Percentiles rank a stretch among this genome's conserved stretches.
phyloP scores from a whole-genome alignment of 306 rosid species.

The Prunus davidiana region DNA sequence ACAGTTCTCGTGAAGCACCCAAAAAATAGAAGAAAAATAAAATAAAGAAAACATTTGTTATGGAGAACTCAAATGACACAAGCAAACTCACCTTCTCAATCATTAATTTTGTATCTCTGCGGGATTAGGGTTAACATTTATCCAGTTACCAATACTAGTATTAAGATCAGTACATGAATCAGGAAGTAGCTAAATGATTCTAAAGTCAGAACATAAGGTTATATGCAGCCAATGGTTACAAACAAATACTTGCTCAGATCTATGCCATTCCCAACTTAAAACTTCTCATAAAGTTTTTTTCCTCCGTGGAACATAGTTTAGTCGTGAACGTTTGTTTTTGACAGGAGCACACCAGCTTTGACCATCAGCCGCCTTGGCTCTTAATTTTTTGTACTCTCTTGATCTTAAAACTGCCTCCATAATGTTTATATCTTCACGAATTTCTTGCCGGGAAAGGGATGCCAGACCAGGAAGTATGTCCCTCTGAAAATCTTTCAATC shows the following conservation, averaged over 20 bases:
- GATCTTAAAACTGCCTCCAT: slow-evolving; percentile 56
- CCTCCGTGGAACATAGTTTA: slow-evolving; percentile 25
- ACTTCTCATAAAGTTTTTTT: slow-evolving; percentile 12
- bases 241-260: background rate
- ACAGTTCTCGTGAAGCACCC: too few relatives aligned
- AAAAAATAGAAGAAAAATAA: background rate
- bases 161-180: background rate
- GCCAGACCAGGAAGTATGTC: slow-evolving; percentile 64
- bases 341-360: slow-evolving; percentile 41
- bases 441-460: slow-evolving; percentile 56
- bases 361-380: slow-evolving; percentile 30
- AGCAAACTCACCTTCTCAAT: background rate
- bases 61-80: too few relatives aligned
- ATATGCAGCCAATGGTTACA: slow-evolving; percentile 2
- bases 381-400: slow-evolving; percentile 49
- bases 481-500: slow-evolving; percentile 57
- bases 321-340: slow-evolving; percentile 44
- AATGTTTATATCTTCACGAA: slow-evolving; percentile 55
- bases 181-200: background rate
- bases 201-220: background rate
- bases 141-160: background rate
- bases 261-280: slow-evolving; percentile 4
- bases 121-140: background rate
- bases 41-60: background rate
- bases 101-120: background rate